Evolutionary conservation across 345 rosid genomes (phyloP).

Genomic region (Gossypium anomalum): DNA sequence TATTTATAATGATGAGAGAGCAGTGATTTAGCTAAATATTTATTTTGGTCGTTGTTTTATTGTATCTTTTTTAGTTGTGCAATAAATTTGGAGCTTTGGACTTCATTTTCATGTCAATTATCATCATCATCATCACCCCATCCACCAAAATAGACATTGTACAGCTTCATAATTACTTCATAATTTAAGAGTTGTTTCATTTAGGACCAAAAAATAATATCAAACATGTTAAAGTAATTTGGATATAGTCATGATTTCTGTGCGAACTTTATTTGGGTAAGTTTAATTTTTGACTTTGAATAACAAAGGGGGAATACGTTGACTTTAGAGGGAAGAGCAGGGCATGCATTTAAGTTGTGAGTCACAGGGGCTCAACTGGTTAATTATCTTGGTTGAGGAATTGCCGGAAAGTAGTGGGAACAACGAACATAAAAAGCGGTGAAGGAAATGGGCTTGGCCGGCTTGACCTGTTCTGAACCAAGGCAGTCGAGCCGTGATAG

Average conservation of each 20-base stretch:
- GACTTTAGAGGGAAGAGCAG: not conserved
- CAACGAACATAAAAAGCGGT: not conserved
- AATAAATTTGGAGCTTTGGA: not conserved
- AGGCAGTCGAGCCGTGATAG: not conserved
- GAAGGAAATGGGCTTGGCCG: not conserved
- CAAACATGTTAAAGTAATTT: not conserved
- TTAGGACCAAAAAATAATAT: not conserved
- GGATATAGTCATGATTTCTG: not conserved
- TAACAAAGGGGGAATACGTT: not conserved
- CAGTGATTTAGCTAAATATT: not conserved
- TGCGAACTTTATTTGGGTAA: not conserved
- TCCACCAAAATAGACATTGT: not conserved
- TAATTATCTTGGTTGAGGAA: not conserved
- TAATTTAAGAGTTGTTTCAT: not conserved
- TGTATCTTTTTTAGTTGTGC: constrained; percentile 1
- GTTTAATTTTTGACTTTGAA: too few species aligned
- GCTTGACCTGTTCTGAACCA: not conserved
- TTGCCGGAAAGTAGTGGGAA: not conserved
- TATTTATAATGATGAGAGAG: not conserved
- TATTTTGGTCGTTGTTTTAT: not conserved
- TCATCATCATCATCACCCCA: not conserved
- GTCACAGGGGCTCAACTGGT: not conserved
- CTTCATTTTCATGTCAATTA: not conserved
- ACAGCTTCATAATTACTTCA: not conserved
- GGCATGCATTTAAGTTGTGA: constrained; percentile 2